Base-by-base conservation (phyloP, 2,329 filamentous ascomycete species). In the Ambrosiella xylebori region DNA sequence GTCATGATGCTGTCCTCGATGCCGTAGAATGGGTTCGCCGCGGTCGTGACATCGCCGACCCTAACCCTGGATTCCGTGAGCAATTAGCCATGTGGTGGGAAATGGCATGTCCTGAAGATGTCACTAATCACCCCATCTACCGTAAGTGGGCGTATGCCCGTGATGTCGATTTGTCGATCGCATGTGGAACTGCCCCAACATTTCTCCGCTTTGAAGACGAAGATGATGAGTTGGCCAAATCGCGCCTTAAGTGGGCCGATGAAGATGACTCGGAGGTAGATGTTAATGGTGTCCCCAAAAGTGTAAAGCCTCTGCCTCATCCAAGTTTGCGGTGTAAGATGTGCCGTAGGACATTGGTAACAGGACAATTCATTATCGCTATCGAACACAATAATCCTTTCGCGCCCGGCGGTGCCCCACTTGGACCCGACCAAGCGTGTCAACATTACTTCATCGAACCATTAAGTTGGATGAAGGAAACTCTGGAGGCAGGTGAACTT, bases 381-480 rank as follows among this genome's bases (percentile, higher is more conserved):
- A 40, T 57, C 7, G 71, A 78, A 1, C 88, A 94, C 69, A 72
- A 64, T 64, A 57, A 61, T 17, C 47, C 54, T n/a, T 59, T 61
- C 50, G 57, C 59, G 9, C 71, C 63, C n/a, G 63, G 61, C 15
- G 63, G 61, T 41, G 61, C 57, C 56, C 38, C 57, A 13, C 44
- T 61, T n/a, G 56, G 60, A 61, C 53, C 62, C 12, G 58, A 58
- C 8, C 35, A 41, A n/a, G 58, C 54, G 12, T 98, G 93, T 66
- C 84, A 85, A 17, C 91, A 97, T 69, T 80, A 90, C 68, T 97
- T 96, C 70, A 71, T 97, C 62, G 89, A 97, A 66, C 88, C 93
- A 0, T 74, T 98, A 39, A 87, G 87, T 12, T 98, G 93, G 93
- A 98, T 98, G 93, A 82, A 86, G 6, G 74, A 82, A 0, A 83